phyloP scores from a whole-genome alignment of 495 filamentous ascomycete genomes.

The Penicillium paradoxum region DNA sequence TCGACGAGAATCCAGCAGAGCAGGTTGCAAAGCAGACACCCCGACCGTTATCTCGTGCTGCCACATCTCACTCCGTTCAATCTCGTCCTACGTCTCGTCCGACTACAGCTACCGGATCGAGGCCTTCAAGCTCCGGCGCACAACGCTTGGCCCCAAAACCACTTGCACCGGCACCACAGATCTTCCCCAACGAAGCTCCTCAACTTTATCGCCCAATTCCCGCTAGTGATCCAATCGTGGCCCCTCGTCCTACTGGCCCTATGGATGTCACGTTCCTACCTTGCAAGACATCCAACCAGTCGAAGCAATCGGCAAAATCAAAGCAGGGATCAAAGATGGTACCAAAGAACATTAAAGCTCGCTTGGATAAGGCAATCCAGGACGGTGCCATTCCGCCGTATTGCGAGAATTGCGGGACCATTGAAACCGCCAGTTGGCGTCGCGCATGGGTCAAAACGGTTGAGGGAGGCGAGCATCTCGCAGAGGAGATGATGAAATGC shows the following conservation, averaged over 20 bases:
- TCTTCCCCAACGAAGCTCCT: conserved; percentile 29
- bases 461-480: conserved; percentile 54
- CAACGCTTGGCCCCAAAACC: conserved; percentile 35
- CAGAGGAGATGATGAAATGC: conserved; percentile 62
- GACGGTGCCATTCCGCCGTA: conserved; percentile 75
- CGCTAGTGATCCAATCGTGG: conserved; percentile 53
- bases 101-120: conserved; percentile 16
- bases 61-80: conserved; percentile 6
- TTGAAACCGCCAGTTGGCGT: conserved; percentile 93
- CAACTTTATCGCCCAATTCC: conserved; percentile 41
- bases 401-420: conserved; percentile 88
- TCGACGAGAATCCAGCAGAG: conserved; percentile 14
- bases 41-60: conserved; percentile 20
- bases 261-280: conserved; percentile 3
- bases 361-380: conserved; percentile 59
- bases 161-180: conserved; percentile 34
- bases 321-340: conserved; percentile 33
- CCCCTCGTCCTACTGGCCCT: conserved; percentile 32
- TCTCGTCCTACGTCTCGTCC: background rate
- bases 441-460: conserved; percentile 74
- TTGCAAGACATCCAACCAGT: background rate
- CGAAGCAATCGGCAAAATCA: conserved; percentile 19
- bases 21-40: conserved; percentile 18
- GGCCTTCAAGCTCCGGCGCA: conserved; percentile 36
- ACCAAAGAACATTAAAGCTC: conserved; percentile 39